Percentiles rank a stretch among this genome's conserved stretches.
Conservation (phyloP, 2,329 filamentous ascomycete species). For the Penicillium sp. region DNA sequence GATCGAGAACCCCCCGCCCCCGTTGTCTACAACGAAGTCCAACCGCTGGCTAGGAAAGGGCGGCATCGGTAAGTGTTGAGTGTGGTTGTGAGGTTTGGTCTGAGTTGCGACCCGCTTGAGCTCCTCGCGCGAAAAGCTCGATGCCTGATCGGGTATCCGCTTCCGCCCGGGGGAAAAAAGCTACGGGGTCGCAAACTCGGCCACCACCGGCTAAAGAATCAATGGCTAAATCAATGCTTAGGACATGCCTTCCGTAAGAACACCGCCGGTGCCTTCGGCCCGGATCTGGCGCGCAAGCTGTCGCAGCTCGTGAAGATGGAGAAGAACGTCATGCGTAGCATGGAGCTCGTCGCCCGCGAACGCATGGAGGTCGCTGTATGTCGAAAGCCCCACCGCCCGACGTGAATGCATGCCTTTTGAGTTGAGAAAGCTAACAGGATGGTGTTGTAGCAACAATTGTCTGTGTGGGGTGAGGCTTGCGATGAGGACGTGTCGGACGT, state of each 20-base stretch:
- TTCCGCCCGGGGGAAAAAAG: background rate
- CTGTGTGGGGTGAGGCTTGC: constrained; percentile 91
- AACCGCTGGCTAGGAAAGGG: constrained; percentile 83
- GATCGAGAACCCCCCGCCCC: constrained; percentile 88
- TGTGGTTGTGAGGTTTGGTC: background rate
- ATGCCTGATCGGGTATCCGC: background rate
- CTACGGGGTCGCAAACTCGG: background rate
- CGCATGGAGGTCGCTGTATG: constrained; percentile 97
- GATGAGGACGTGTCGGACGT: constrained; percentile 98
- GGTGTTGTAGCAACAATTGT: constrained; percentile 82
- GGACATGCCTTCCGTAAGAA: constrained; percentile 62
- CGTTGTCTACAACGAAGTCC: constrained; percentile 85
- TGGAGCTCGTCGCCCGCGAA: constrained; percentile 92
- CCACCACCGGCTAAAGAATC: background rate
- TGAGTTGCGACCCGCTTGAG: background rate
- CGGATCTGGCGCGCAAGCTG: constrained; percentile 95
- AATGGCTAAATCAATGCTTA: constrained; percentile 31
- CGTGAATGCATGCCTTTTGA: background rate
- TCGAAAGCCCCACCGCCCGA: constrained; percentile 20
- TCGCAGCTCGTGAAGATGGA: constrained; percentile 99
- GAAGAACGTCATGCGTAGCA: constrained; percentile 99
- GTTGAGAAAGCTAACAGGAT: constrained; percentile 17
- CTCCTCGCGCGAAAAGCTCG: background rate
- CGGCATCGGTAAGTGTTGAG: constrained; percentile 69
- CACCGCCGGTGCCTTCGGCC: constrained; percentile 56